A percentile compares a stretch with the other conserved stretches of the same genome.
These are phyloP conservation scores for Kwoniella bestiolae DNA, from an alignment of 768 basidiomycete genomes.

Conservation along the genomic window DNA sequence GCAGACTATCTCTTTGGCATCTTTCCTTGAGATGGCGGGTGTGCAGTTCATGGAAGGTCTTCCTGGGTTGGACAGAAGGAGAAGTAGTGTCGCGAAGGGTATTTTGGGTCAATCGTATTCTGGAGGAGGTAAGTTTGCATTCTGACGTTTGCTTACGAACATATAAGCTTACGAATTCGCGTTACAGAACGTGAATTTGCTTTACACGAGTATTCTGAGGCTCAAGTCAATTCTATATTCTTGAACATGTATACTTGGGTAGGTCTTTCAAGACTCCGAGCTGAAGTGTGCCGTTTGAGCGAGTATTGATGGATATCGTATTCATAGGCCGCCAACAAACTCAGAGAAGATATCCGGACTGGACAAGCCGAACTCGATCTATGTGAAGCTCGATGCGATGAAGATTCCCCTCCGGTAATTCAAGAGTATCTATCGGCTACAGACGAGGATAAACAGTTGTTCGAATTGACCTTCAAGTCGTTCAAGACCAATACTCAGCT, in stretches of 20 bases:
- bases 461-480: conserved; percentile 52
- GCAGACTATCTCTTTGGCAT: conserved; percentile 44
- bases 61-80: conserved; percentile 45
- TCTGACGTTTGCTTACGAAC: background rate
- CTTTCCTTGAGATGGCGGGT: conserved; percentile 58
- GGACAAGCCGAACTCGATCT: conserved; percentile 28
- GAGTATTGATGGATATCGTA: background rate
- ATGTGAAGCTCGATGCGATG: conserved; percentile 21
- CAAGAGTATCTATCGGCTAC: conserved; percentile 55
- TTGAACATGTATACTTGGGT: conserved; percentile 57
- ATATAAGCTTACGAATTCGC: background rate
- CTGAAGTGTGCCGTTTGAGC: too few species aligned
- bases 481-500: conserved; percentile 56
- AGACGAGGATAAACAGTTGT: conserved; percentile 56
- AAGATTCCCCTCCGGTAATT: conserved; percentile 50
- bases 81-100: conserved; percentile 52
- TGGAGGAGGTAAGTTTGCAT: conserved; percentile 22
- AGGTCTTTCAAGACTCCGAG: conserved; percentile 15
- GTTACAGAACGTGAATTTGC: conserved; percentile 44
- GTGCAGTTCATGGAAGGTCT: conserved; percentile 56
- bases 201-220: conserved; percentile 52
- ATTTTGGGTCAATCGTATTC: conserved; percentile 39
- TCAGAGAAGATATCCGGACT: conserved; percentile 48
- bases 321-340: conserved; percentile 49
- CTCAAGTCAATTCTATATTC: conserved; percentile 43